phyloP scores from a whole-genome alignment of 2,329 filamentous ascomycete genomes.

The Ophiostoma ulmi region DNA sequence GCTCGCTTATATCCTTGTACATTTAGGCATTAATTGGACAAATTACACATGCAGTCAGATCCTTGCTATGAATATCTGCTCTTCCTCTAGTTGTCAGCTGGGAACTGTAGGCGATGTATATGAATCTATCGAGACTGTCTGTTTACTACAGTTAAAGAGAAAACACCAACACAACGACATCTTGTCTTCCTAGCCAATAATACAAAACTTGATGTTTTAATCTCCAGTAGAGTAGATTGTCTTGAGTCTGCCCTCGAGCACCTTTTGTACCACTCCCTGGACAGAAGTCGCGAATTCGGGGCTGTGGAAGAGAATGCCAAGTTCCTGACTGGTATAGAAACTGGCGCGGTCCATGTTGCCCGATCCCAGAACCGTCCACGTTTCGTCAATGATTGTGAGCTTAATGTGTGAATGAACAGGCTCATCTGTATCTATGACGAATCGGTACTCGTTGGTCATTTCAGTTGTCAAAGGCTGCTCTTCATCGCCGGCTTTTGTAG shows the following conservation, averaged over 20 bases:
- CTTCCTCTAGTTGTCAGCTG: no score
- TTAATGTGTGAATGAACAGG: constrained; percentile 75
- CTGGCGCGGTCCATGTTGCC: constrained; percentile 82
- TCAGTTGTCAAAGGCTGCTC: constrained; percentile 20
- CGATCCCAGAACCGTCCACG: constrained; percentile 66
- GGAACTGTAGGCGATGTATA: no score
- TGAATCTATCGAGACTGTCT: background rate
- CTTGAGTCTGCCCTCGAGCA: constrained; percentile 33
- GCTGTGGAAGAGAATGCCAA: constrained; percentile 58
- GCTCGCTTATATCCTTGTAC: background rate
- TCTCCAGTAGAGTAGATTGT: background rate
- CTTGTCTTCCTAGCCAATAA: background rate
- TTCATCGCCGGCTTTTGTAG: constrained; percentile 15
- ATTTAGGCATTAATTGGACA: background rate
- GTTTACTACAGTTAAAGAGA: no score
- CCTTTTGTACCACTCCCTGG: constrained; percentile 32
- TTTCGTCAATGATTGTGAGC: constrained; percentile 65
- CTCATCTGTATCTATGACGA: constrained; percentile 42
- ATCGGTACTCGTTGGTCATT: constrained; percentile 19
- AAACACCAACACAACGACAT: background rate
- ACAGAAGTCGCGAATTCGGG: constrained; percentile 33
- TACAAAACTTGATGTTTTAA: background rate
- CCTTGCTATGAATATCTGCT: no score
- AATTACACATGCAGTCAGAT: background rate
- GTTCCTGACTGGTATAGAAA: constrained; percentile 81